These are phyloP conservation scores for Phellopilus nigrolimitatus DNA, from an alignment of 1,284 basidiomycete genomes.

Conservation along the genomic window DNA sequence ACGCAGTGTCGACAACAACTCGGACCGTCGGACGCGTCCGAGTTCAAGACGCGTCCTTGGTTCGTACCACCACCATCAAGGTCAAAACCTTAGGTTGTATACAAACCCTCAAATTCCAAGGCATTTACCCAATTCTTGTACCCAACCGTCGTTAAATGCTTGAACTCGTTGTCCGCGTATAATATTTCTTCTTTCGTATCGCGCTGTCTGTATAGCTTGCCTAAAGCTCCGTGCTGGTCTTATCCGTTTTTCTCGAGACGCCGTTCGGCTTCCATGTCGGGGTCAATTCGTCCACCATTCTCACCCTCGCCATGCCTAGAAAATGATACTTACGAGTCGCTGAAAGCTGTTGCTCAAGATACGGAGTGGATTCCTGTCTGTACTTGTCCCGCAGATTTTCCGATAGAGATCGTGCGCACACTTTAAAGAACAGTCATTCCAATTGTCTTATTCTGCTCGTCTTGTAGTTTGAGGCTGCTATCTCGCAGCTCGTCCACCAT, in stretches of 20 bases:
- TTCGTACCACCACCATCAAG: too few species aligned
- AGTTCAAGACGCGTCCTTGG: too few species aligned
- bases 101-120: too few species aligned
- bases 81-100: too few species aligned
- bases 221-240: constrained; percentile 4
- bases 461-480: constrained; percentile 57
- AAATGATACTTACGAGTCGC: constrained; percentile 1
- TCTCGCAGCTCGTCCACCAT: constrained; percentile 65
- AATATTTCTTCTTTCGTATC: too few species aligned
- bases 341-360: not conserved
- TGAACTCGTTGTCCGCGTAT: too few species aligned
- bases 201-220: too few species aligned
- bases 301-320: constrained; percentile 10
- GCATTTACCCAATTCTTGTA: too few species aligned
- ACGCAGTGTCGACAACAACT: too few species aligned
- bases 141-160: too few species aligned
- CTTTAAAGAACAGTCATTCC: constrained; percentile 6
- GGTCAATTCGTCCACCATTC: constrained; percentile 5
- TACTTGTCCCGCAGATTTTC: constrained; percentile 38
- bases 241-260: not conserved
- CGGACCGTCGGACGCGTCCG: too few species aligned
- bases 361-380: constrained; percentile 35
- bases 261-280: not conserved
- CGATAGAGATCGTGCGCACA: constrained; percentile 35
- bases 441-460: not conserved